Evolutionary conservation across 441 rosid species (phyloP), one percentile per base, ranked within the genome.

Genomic region (Biscutella laevigata): DNA sequence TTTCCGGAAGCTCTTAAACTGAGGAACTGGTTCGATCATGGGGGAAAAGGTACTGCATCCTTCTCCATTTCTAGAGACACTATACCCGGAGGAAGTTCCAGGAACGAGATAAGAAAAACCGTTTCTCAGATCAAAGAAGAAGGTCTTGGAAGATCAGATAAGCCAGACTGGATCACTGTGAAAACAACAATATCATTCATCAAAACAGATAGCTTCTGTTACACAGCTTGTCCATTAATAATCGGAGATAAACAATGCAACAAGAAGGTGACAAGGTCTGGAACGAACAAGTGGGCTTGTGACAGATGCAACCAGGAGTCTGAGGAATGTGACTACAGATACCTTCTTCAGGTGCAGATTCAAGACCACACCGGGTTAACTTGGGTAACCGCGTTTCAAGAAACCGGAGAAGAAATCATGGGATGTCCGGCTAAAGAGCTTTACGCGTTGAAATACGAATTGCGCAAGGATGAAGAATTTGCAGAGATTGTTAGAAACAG

Each of bases 311-410:
- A 81, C 74, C 86, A 82, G 69, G 94, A 89, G 45, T 74, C 79
- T 17, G 89, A 79, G 45, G 89, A 82, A 70, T 86, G 97, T 14
- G 95, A 82, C 45, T 86, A 84, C 57, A 68, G 91, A 48, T 89
- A 79, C 71, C 94, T 89, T 63, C 86, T 89, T 34, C 95, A 84
- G 71, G 82, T 72, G 43, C 95, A 89, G 78, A 75, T 86, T 68
- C 95, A 89, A 69, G 95, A 89, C 64, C 85, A 84, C 56, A 84
- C 86, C 0, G 95, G 94, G 37, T 17, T 82, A 59, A 75, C 79
- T 47, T 84, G 94, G 97, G 83, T 80, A 51, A 83, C 95, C 8
- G 94, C 94, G 49, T 89, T 89, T 66, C 97, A 86, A 75, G 95
- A 89, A 61, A 53, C 88, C 0, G 87, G 84, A 19, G 95, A 89